Evolutionary conservation across 768 basidiomycete species (phyloP), one percentile per base, ranked within the genome.

Genomic region (Suillus decipiens): DNA sequence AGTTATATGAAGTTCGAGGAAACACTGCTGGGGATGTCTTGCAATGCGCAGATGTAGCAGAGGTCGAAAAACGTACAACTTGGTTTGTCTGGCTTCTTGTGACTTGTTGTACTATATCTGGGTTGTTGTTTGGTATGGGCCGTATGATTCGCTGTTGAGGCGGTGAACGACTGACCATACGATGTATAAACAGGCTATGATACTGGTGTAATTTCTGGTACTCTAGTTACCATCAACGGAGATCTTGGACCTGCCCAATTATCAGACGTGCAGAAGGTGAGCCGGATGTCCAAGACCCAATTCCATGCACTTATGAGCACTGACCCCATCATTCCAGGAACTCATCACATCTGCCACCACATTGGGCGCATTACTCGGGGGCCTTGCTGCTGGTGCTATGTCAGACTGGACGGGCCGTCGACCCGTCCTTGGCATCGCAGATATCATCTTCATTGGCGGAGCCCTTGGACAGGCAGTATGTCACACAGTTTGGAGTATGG

Each of bases 1-100:
- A 47, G 5, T 69, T 69, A 14, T 60, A 73, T 17, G 64, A 70
- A 42, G 42, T 51, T 9, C 68, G 65, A 43, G 39, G 66, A 59
- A 47, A 60, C 2, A 66, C 62, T 2, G 36, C 53, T 14, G 85
- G 83, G 28, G 86, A 86, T 66, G 85, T 88, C 53, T 86, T 84
- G 57, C 87, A 88, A 66, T 70, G 84, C 60, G 78, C 82, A 1
- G 83, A 86, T 8, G 81, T 86, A 11, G 84, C 83, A 19, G 88
- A 89, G 67, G 87, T 86, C 14, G 88, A 89, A 63, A 87, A 88
- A 63, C 76, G 75, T 63, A 87, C 86, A 28, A 89, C 89, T 0
- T 84, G 82, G 81, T 92, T 92, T 66, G 85, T 93, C 2, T 91
- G 89, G 89, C 76, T 87, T n/a, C 81, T 93, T 47, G 90, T 92